These are phyloP conservation scores for Alternaria conjuncta DNA, from an alignment of 2,329 filamentous ascomycete species.

Conservation along the genomic window DNA sequence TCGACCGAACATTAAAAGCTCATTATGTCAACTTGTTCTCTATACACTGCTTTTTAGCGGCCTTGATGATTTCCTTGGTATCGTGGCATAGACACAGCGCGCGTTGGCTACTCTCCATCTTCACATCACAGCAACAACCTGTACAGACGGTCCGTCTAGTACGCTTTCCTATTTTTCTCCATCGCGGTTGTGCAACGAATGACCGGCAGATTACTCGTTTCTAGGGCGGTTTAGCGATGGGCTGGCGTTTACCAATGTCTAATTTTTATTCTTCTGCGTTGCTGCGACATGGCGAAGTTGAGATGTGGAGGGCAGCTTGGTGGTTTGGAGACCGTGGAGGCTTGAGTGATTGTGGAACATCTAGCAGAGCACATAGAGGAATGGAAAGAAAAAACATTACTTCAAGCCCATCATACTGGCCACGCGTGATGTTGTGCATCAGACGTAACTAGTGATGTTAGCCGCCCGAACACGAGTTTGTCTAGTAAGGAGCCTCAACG, in stretches of 20 bases:
- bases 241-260: conserved; percentile 29
- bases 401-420: neutral
- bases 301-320: neutral
- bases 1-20: conserved; percentile 29
- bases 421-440: neutral
- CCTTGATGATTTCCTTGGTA: conserved; percentile 39
- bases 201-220: conserved; percentile 21
- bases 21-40: conserved; percentile 22
- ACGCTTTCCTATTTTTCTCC: conserved; percentile 11
- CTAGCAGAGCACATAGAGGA: conserved; percentile 22
- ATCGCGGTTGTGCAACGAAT: conserved; percentile 21
- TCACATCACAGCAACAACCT: conserved; percentile 10
- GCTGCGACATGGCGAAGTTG: neutral
- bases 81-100: conserved; percentile 38
- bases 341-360: conserved; percentile 10
- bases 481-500: neutral
- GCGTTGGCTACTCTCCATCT: conserved; percentile 21
- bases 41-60: conserved; percentile 16
- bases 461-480: neutral
- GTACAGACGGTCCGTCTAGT: conserved; percentile 12
- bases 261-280: conserved; percentile 27
- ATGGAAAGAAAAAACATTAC: conserved; percentile 14
- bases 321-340: neutral
- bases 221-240: conserved; percentile 25
- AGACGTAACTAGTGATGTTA: neutral